Conservation (phyloP, 139 green algal species). For the Ostreobium quekettii region DNA sequence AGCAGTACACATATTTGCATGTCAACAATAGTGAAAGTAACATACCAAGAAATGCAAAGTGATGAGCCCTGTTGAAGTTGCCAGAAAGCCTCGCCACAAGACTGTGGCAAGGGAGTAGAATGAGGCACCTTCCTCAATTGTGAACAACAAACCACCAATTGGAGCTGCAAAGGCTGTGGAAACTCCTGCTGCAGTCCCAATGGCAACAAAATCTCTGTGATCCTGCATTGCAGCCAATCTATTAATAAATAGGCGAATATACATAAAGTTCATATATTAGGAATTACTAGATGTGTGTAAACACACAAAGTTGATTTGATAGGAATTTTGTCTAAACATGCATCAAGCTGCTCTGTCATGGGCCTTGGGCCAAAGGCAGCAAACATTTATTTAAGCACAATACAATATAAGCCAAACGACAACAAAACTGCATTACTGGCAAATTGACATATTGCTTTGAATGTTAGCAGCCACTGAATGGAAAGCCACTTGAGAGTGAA, state of each 20-base stretch:
- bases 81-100: conserved; percentile 62
- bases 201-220: conserved; percentile 54
- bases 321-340: too few species aligned
- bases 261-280: too few species aligned
- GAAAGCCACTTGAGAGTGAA: too few species aligned
- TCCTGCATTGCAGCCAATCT: conserved; percentile 17
- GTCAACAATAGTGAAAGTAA: not conserved
- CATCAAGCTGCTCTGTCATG: too few species aligned
- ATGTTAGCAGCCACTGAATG: too few species aligned
- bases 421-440: too few species aligned
- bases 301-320: too few species aligned
- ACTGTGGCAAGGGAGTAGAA: conserved; percentile 46
- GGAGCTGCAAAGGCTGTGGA: conserved; percentile 56
- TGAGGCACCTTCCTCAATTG: conserved; percentile 49
- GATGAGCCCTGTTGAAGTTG: conserved; percentile 50
- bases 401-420: too few species aligned
- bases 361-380: too few species aligned
- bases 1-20: not conserved
- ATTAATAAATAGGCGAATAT: not conserved
- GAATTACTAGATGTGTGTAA: too few species aligned
- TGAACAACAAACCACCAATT: conserved; percentile 62
- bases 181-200: conserved; percentile 52
- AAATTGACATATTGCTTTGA: too few species aligned
- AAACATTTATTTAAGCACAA: too few species aligned
- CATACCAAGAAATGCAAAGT: conserved; percentile 17